These are phyloP conservation scores for Tillandsia leiboldiana DNA, from an alignment of 176 grass and related monocot genomes.

Conservation along the genomic window DNA sequence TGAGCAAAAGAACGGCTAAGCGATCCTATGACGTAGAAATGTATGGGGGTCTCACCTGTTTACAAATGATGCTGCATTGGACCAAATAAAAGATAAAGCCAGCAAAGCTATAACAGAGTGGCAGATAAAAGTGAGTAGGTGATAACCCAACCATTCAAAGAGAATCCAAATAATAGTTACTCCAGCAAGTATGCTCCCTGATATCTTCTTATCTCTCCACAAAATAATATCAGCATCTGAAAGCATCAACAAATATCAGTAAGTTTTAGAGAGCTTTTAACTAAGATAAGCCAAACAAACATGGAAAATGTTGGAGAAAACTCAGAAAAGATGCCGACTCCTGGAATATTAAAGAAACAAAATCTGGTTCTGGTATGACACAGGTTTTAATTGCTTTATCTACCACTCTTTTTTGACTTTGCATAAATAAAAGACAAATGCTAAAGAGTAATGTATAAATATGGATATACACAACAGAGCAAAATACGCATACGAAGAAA, in stretches of 20 bases:
- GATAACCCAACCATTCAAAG: conserved; percentile 86
- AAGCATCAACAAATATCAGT: conserved; percentile 4
- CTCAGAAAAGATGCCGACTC: neutral
- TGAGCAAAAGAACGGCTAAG: neutral
- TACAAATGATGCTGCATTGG: conserved; percentile 51
- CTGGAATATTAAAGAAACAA: neutral
- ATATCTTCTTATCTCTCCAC: conserved; percentile 75
- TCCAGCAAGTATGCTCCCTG: conserved; percentile 58
- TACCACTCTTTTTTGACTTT: too few species aligned
- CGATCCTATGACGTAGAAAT: neutral
- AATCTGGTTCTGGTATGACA: neutral
- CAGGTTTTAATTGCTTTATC: too few species aligned
- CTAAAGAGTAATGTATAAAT: too few species aligned
- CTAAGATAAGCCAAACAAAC: neutral
- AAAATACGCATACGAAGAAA: too few species aligned
- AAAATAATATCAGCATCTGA: conserved; percentile 78
- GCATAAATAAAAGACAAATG: too few species aligned
- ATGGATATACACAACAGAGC: too few species aligned
- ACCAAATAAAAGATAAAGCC: conserved; percentile 57
- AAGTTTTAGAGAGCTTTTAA: neutral
- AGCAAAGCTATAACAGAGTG: conserved; percentile 59
- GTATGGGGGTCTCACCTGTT: conserved; percentile 29
- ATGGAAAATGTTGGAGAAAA: neutral
- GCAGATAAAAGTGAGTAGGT: conserved; percentile 71
- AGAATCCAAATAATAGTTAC: conserved; percentile 78